Base-by-base conservation (phyloP, 108 stramenopile genomes). In the Epithemia pelagica region DNA sequence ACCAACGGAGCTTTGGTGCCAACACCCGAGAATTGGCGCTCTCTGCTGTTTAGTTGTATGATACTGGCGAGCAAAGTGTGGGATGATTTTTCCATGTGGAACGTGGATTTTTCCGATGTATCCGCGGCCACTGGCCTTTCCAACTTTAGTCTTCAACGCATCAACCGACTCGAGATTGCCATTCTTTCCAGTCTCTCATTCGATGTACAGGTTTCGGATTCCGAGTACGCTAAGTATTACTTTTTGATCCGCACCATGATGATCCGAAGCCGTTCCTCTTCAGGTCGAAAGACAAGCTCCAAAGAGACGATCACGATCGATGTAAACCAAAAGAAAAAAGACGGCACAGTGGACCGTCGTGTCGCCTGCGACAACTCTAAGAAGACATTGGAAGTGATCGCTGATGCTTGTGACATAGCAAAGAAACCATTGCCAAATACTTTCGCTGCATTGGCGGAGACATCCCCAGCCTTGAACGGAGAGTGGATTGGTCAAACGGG, bases 211-310 rank as follows among this genome's bases (percentile, higher is more conserved):
- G 96, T 98, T 10, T 65, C 76, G 15, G 93, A 94, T 19, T 77
- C 78, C 54, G 96, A 97, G 70, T 98, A 97, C 67, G 95, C 96
- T 56, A 97, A 98, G 76, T 98, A 98, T 69, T 97, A 98, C 78
- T 98, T 96, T 68, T 83, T 96, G 68, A 80, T 98, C 51, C 82
- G 94, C 20, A 75, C 81, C 26, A 92, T 95, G 92, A 66, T 91
- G 15, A 79, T 88, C 52, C 74, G 83, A 25, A 87, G 88, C 76
- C 90, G 91, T 1, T 64, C n/a, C n/a, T n/a, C n/a, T n/a, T n/a
- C n/a, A n/a, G n/a, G n/a, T n/a, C n/a, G n/a, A n/a, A n/a, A n/a
- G n/a, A n/a, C n/a, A n/a, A n/a, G n/a, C n/a, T n/a, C n/a, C n/a
- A n/a, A n/a, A n/a, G n/a, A n/a, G n/a, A n/a, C n/a, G n/a, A n/a